Conservation (phyloP, 768 basidiomycete genomes). For the Auriscalpium orientale region DNA sequence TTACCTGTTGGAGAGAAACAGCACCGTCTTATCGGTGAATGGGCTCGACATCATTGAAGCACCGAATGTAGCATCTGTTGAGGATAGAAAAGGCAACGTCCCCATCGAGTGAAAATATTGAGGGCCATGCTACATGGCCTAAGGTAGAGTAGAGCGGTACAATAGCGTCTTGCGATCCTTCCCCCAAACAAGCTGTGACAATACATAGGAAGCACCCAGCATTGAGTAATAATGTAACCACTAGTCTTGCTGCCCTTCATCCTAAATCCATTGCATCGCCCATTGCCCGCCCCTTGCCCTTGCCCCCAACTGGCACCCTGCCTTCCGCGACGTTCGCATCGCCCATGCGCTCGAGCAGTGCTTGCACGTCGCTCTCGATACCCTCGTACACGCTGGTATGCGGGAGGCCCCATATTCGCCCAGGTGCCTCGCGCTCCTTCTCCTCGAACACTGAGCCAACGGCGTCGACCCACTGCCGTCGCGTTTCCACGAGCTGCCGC, state of each 20-base stretch:
- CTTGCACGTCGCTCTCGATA: constrained; percentile 55
- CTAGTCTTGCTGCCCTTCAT: constrained; percentile 23
- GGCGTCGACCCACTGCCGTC: constrained; percentile 70
- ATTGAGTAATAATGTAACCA: constrained; percentile 13
- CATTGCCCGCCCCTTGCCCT: constrained; percentile 44
- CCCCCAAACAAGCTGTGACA: not conserved
- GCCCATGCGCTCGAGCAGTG: constrained; percentile 23
- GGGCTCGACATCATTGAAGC: too few relatives aligned
- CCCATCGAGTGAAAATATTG: too few relatives aligned
- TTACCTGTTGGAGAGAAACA: too few relatives aligned
- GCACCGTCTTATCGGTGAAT: too few relatives aligned
- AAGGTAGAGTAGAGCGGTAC: too few relatives aligned
- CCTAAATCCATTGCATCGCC: constrained; percentile 67
- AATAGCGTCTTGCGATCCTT: not conserved
- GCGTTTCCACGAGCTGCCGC: constrained; percentile 62
- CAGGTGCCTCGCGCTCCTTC: constrained; percentile 56
- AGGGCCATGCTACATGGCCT: too few relatives aligned
- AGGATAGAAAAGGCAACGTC: too few relatives aligned
- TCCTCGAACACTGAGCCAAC: constrained; percentile 72
- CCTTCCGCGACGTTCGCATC: constrained; percentile 18
- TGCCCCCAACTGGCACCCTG: constrained; percentile 32
- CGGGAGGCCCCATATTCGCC: constrained; percentile 76
- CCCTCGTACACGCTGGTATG: constrained; percentile 68
- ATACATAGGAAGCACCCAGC: constrained; percentile 7
- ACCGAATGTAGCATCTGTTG: too few relatives aligned